Percentiles rank a stretch among this genome's conserved stretches.
These are phyloP conservation scores for Primulina eburnea DNA, from an alignment of 257 asterid genomes.

Conservation along the genomic window DNA sequence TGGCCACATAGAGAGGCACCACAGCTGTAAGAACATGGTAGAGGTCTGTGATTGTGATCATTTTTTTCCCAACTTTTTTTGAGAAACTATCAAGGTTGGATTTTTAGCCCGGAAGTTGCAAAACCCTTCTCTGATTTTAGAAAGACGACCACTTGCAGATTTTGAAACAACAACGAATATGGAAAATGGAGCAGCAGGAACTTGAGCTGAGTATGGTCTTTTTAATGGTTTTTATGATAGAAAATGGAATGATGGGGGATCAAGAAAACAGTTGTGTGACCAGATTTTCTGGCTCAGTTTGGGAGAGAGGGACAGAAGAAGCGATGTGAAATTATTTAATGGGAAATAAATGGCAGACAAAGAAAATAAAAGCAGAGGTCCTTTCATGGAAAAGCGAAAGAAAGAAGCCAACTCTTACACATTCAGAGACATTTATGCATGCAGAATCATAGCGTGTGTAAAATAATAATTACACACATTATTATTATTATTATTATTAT, in stretches of 20 bases:
- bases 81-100: constrained; percentile 8
- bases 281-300: constrained; percentile 36
- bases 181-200: constrained; percentile 3
- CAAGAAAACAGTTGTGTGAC: constrained; percentile 30
- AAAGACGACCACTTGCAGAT: background rate
- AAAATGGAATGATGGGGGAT: constrained; percentile 26
- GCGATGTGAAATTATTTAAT: constrained; percentile 44
- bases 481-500: too few relatives aligned
- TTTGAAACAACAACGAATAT: background rate
- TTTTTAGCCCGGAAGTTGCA: background rate
- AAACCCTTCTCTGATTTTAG: background rate
- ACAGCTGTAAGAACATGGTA: constrained; percentile 75
- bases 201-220: background rate
- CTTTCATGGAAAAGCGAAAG: constrained; percentile 55
- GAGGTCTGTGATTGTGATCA: constrained; percentile 47
- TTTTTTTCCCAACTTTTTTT: constrained; percentile 9
- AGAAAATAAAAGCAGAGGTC: constrained; percentile 57
- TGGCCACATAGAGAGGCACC: constrained; percentile 72
- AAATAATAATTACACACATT: too few relatives aligned
- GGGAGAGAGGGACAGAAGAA: constrained; percentile 23
- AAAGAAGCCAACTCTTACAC: constrained; percentile 28
- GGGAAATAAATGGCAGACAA: constrained; percentile 77
- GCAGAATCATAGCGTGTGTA: background rate
- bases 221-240: constrained; percentile 17
- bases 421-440: constrained; percentile 34